phyloP scores from a whole-genome alignment of 2,329 filamentous ascomycete species.

The Neopestalotiopsis clavispora region DNA sequence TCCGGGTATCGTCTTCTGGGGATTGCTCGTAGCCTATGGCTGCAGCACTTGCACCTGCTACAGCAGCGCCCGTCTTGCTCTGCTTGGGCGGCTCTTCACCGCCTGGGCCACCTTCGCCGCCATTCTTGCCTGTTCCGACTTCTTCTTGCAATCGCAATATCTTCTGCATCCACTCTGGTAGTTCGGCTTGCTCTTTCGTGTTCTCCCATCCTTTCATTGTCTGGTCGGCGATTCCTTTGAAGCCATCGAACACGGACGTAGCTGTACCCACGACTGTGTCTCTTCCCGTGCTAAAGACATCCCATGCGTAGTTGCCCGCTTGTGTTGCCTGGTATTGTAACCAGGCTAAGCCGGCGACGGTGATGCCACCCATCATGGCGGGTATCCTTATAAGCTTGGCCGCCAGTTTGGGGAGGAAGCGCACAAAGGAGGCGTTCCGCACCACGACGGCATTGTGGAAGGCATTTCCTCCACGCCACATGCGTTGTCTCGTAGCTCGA shows the following conservation, averaged over 20 bases:
- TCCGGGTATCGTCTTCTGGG: conserved; percentile 66
- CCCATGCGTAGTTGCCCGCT: conserved; percentile 60
- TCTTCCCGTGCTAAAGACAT: conserved; percentile 74
- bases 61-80: conserved; percentile 64
- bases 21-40: conserved; percentile 80
- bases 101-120: conserved; percentile 52
- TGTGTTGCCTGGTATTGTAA: conserved; percentile 92
- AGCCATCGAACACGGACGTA: conserved; percentile 70
- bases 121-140: conserved; percentile 51
- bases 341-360: conserved; percentile 87
- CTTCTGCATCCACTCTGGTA: conserved; percentile 79
- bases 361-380: conserved; percentile 88
- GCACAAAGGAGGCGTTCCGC: conserved; percentile 67
- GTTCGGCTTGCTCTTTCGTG: conserved; percentile 76
- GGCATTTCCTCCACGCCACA: conserved; percentile 81
- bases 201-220: conserved; percentile 81
- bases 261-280: conserved; percentile 75
- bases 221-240: conserved; percentile 78
- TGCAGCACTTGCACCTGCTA: conserved; percentile 72
- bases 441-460: conserved; percentile 79
- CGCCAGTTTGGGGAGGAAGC: conserved; percentile 83
- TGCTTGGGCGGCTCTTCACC: conserved; percentile 60
- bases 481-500: conserved; percentile 64
- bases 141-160: conserved; percentile 69
- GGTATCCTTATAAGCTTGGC: conserved; percentile 87